Base-by-base conservation (phyloP, 495 filamentous ascomycete genomes). In the Talaromyces wortmannii region DNA sequence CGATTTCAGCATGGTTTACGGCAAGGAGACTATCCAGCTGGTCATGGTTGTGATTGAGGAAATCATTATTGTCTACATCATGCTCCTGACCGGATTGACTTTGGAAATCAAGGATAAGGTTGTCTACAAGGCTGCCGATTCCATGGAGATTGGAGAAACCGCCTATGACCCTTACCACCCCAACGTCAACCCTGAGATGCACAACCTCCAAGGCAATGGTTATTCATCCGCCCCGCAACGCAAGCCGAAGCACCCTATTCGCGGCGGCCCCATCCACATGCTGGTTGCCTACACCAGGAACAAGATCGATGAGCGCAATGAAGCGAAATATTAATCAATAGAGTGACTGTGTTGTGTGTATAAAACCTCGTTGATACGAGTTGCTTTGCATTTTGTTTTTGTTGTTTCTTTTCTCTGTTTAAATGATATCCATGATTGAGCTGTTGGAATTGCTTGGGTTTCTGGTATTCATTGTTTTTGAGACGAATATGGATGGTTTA, bases 41-140 rank as follows among this genome's bases (percentile, higher is more conserved):
- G 64, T 71, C 6, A 69, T 75, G 59, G 61, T 64, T 10, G 60
- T 77, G 11, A 49, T 77, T 3, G 61, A 67, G 55, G 71, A 77
- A 57, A 55, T 75, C 45, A 56, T 57, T 15, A 59, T 75, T 30
- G 62, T 69, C 5, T 42, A 65, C 8, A 31, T 63, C 31, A 67
- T 61, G 50, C 57, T 68, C 30, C 61, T 36, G 7, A 52, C 69
- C 15, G 72, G 73, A 2, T 45, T 74, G 50, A 76, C 72, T 13
- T 45, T 68, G 43, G 36, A 40, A 1, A 8, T 13, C 36, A 40
- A 40, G 36, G 36, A 40, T 8, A 40, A 40, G 36, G 36, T 13
- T 40, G 36, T 40, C 13, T 40, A 40, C 36, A 13, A 10, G 36
- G 8, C 36, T 40, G 13, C 36, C 36, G 13, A 13, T 40, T 2